phyloP scores from a whole-genome alignment of 768 basidiomycete species.

The Hortiboletus flavorubellus region DNA sequence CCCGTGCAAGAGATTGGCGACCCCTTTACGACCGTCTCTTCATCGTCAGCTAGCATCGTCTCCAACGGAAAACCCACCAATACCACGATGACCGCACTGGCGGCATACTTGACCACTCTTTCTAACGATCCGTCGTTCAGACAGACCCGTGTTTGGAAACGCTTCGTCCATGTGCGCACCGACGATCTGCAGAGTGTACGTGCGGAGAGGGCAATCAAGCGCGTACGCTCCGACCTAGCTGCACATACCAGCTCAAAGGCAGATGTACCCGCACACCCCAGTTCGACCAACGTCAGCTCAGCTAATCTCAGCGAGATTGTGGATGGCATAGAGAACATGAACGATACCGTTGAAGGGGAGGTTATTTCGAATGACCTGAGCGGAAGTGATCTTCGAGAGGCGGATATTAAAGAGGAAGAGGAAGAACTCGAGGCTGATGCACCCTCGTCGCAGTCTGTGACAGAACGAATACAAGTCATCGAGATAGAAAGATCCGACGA shows the following conservation, averaged over 20 bases:
- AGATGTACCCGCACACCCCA: conserved; percentile 22
- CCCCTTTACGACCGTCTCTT: conserved; percentile 51
- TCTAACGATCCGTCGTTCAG: conserved; percentile 66
- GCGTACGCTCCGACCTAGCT: conserved; percentile 80
- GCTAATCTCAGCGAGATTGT: conserved; percentile 32
- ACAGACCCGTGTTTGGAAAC: conserved; percentile 71
- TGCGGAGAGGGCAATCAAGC: conserved; percentile 84
- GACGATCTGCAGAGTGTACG: conserved; percentile 88
- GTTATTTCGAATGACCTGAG: conserved; percentile 13
- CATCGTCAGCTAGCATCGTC: conserved; percentile 23
- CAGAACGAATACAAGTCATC: conserved; percentile 13
- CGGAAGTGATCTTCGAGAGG: conserved; percentile 17
- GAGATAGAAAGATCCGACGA: conserved; percentile 25
- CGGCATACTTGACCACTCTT: conserved; percentile 75
- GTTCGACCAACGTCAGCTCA: conserved; percentile 28
- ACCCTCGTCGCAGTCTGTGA: conserved; percentile 2
- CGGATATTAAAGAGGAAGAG: conserved; percentile 27
- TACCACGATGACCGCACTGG: conserved; percentile 61
- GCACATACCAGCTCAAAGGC: conserved; percentile 53
- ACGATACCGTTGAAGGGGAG: conserved; percentile 25
- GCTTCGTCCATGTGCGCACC: conserved; percentile 79
- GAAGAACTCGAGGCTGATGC: conserved; percentile 18
- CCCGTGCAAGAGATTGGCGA: conserved; percentile 58
- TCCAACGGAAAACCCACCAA: conserved; percentile 34
- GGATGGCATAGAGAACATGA: conserved; percentile 31